Evolutionary conservation across 1,139 yeast species (phyloP), one percentile per base, ranked within the genome.

Genomic region (Suhomyces taliae): DNA sequence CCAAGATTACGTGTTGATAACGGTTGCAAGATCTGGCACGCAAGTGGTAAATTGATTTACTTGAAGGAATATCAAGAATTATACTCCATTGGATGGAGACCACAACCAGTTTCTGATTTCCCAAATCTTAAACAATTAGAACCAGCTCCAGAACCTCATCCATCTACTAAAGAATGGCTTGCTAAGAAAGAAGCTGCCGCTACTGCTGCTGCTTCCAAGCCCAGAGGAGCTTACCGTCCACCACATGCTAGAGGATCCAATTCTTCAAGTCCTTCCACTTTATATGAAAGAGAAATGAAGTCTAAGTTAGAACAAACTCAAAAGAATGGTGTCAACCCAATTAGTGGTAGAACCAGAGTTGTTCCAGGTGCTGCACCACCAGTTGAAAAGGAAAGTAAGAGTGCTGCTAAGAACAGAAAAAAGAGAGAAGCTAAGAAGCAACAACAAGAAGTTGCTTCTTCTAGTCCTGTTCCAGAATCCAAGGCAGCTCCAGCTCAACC

Each of bases 1-100:
- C 99, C 99, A 53, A 81, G 99, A 61, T 80, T 95, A 61, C 83
- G 99, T 64, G 99, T 95, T 43, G 99, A 95, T 67, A 95, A 95
- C 66, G 95, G 98, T 47, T 83, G 87, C 57, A 89, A 90, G 67
- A 76, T 95, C 59, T 93, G 98, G 97, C 96, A 93, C 66, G 90
- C 85, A 51, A 77, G 84, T 53, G 99, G 99, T 40, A 82, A 84
- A 58, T 78, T 93, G 55, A 78, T 90, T 46, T 95, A 79, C 67
- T 79, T 79, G 59, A 83, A 83, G 60, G 96, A 90, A 55, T 90
- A 83, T 66, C 81, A 78, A 45, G 99, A 93, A 71, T 81, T 95
- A 53, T 81, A 81, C 61, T 72, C 87, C 37, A 90, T 87, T 48
- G 82, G 83, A 45, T 95, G 99, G 99, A 83, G 91, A 67, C 91